phyloP scores from a whole-genome alignment of 768 basidiomycete species.

The Cystofilobasidium capitatum region DNA sequence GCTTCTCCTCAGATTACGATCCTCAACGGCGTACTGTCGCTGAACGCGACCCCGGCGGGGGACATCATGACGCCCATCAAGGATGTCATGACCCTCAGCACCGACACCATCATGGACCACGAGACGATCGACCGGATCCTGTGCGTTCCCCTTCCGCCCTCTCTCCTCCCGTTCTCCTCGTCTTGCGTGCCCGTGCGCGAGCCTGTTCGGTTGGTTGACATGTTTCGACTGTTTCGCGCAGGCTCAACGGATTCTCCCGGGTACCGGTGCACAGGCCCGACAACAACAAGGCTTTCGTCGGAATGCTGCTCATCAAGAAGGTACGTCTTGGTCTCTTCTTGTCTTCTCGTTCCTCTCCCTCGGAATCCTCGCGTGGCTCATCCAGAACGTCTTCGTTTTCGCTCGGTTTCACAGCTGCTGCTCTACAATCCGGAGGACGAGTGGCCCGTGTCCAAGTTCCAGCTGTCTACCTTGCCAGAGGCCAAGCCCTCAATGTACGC shows the following conservation, averaged over 20 bases:
- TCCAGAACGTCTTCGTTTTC: background rate
- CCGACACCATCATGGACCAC: constrained; percentile 71
- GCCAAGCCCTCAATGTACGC: constrained; percentile 75
- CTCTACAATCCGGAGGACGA: constrained; percentile 73
- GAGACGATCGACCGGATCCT: constrained; percentile 59
- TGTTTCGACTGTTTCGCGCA: constrained; percentile 28
- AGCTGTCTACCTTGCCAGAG: constrained; percentile 77
- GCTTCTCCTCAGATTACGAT: constrained; percentile 35
- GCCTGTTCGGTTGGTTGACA: background rate
- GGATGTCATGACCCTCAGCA: constrained; percentile 72
- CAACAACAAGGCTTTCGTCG: constrained; percentile 60
- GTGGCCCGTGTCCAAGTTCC: constrained; percentile 63
- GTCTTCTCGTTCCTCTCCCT: background rate
- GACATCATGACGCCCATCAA: constrained; percentile 40
- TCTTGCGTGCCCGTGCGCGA: constrained; percentile 45
- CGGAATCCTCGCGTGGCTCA: background rate
- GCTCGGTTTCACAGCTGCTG: constrained; percentile 52
- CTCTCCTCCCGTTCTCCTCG: constrained; percentile 13
- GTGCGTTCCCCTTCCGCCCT: constrained; percentile 42
- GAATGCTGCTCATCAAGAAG: constrained; percentile 75
- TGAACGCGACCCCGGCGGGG: constrained; percentile 48
- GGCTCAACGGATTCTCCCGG: constrained; percentile 67
- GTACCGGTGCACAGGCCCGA: constrained; percentile 76
- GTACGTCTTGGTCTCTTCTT: constrained; percentile 38
- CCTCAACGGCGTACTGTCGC: constrained; percentile 40